Base-by-base conservation (phyloP, 768 basidiomycete species). In the Favolaschia claudopus region DNA sequence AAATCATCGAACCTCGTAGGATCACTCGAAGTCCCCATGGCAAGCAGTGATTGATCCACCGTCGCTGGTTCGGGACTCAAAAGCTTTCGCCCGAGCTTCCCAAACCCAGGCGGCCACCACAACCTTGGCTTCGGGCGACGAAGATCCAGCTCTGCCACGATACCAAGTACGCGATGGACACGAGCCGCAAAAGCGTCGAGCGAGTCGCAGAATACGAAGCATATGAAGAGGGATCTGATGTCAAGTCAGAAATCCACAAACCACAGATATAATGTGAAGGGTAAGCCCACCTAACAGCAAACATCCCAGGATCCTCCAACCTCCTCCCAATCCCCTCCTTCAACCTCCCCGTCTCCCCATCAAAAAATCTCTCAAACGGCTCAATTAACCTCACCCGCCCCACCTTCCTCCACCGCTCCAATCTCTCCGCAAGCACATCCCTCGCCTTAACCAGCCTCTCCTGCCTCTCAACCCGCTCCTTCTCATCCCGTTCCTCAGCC, bases 191-290 rank as follows among this genome's bases (percentile, higher is more conserved):
- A 81, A 2, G 74, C 73, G 22, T 80, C 75, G 10, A 82, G 61
- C 27, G 77, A 72, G 54, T 78, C 78, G 34, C 75, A 74, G 66
- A 80, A 82, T 1, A 81, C 79, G 51, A 82, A 81, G 42, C 79
- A 79, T 14, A 78, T 70, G 52, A 77, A 82, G 3, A 82, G 70
- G 4, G 81, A 79, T 29, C 80, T 80, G 19, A 20, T 19, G n/a
- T n/a, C n/a, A n/a, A 39, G 44, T 19, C 14, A 42, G 50, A 15
- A 9, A 24, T 32, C 10, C 10, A 34, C 33, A 28, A 37, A n/a
- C 7, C 13, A 7, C 15, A 40, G 25, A 36, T 25, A 50, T 9
- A 27, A 15, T 34, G 36, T 15, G 25, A 33, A 31, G 24, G 7
- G 4, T 5, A 15, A 45, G n/a, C 27, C 13, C 2, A 79, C 79